Base-by-base conservation (phyloP, 495 filamentous ascomycete species). In the Neurospora terricola region DNA sequence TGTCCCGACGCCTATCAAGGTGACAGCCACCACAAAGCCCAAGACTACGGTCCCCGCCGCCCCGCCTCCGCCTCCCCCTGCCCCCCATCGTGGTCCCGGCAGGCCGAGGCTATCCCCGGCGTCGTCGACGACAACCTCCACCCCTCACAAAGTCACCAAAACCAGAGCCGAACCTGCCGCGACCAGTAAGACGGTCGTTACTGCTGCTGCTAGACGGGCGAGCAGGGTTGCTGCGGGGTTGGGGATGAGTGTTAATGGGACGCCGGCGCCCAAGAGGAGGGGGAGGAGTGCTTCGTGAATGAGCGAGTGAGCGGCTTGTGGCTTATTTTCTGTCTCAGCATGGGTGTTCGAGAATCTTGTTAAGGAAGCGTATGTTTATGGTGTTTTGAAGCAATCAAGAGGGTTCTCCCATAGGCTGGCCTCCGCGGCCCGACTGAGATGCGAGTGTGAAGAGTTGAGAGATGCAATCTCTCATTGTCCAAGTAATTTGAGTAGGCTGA, bases 241-340 rank as follows among this genome's bases (percentile, higher is more conserved):
- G 73, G 79, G 78, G 12, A 80, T 82, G 80, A 76, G 77, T n/a
- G 78, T 70, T 5, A 82, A 82, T 37, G 80, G 80, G 18, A 82
- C 79, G 12, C 80, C 80, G 10, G 79, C 79, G 30, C 80, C 80
- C 11, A 82, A 81, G 71, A 73, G 79, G 16, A 75, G 74, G 62
- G 78, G 74, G 14, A 68, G 74, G 71, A 36, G 54, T 9, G 76
- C 72, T 21, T 12, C 23, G 0, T 71, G 42, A 71, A 2, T 30
- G 5, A 34, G 8, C 6, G 54, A 4, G 27, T 4, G 54, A 62
- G 54, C 27, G 23, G 23, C 12, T 27, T 54, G 11, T 2, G 4
- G 9, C 27, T 62, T 34, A 2, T 62, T 18, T 30, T 30, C 1
- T 62, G 21, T 62, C 23, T 12, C 21, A 14, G 21, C 45, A 54